These are phyloP conservation scores for Mycena chlorophos DNA, from an alignment of 768 basidiomycete genomes.

Conservation along the genomic window DNA sequence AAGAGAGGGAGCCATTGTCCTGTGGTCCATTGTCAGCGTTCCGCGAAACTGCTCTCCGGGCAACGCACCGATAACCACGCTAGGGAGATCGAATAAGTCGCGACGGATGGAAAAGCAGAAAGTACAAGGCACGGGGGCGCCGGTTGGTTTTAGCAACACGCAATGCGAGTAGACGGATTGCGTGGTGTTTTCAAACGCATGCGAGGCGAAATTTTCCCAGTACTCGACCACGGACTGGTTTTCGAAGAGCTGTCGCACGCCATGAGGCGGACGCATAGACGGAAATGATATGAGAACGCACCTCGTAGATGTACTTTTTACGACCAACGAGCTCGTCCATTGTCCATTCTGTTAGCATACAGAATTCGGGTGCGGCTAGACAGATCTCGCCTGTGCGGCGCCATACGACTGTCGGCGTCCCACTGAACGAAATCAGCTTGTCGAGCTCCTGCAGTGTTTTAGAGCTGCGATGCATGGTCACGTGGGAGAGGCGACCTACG, in stretches of 20 bases:
- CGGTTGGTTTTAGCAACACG: slow-evolving; percentile 81
- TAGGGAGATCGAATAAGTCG: slow-evolving; percentile 89
- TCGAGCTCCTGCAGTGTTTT: slow-evolving; percentile 73
- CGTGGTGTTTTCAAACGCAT: slow-evolving; percentile 97
- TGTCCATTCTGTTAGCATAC: slow-evolving; percentile 89
- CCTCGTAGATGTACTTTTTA: slow-evolving; percentile 70
- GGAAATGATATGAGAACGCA: slow-evolving; percentile 30
- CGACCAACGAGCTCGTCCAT: slow-evolving; percentile 73
- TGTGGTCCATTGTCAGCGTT: slow-evolving; percentile 31
- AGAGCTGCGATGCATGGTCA: slow-evolving; percentile 11
- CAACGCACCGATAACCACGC: slow-evolving; percentile 77
- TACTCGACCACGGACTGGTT: slow-evolving; percentile 94
- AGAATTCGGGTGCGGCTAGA: slow-evolving; percentile 94
- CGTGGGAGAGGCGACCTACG: slow-evolving; percentile 44
- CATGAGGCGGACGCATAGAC: background rate
- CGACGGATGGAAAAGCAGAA: slow-evolving; percentile 96
- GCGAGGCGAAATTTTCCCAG: slow-evolving; percentile 94
- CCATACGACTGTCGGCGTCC: slow-evolving; percentile 98
- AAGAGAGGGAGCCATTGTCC: slow-evolving; percentile 84
- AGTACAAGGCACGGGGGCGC: slow-evolving; percentile 83
- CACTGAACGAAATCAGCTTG: slow-evolving; percentile 95
- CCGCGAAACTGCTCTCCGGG: background rate
- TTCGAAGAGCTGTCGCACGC: slow-evolving; percentile 73
- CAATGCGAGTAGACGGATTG: slow-evolving; percentile 94
- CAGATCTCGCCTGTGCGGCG: slow-evolving; percentile 97